phyloP scores from a whole-genome alignment of 306 rosid species.

The Neltuma alba region DNA sequence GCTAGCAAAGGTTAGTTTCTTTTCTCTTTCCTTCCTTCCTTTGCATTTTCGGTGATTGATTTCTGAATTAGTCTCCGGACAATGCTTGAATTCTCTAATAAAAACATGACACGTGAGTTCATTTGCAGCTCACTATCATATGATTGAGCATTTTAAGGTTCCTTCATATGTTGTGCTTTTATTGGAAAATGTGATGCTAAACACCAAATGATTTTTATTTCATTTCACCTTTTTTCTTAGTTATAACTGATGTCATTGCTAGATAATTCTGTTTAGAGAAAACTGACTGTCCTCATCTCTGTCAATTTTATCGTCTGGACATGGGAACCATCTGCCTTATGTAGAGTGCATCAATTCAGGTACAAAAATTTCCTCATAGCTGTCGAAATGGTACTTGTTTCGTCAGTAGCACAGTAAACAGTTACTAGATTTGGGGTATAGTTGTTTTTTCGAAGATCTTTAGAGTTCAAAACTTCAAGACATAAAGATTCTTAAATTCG shows the following conservation, averaged over 20 bases:
- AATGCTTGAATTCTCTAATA: too few species aligned
- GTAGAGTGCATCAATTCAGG: conserved; percentile 92
- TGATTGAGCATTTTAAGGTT: not conserved
- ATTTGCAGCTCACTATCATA: not conserved
- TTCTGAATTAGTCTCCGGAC: not conserved
- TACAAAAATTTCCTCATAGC: conserved; percentile 32
- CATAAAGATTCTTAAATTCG: not conserved
- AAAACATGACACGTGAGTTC: not conserved
- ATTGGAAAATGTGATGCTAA: not conserved
- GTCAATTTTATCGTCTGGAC: conserved; percentile 26
- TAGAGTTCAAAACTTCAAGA: not conserved
- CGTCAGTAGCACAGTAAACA: not conserved
- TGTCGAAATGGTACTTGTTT: not conserved
- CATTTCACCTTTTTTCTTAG: not conserved
- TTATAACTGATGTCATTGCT: not conserved
- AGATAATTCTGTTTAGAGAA: conserved; percentile 12
- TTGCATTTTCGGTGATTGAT: not conserved
- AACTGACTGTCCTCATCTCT: conserved; percentile 43
- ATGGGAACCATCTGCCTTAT: conserved; percentile 34
- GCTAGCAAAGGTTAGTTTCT: conserved; percentile 76
- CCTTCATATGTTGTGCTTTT: not conserved
- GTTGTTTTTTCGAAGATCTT: not conserved
- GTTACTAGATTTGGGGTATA: not conserved
- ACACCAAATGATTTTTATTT: not conserved
- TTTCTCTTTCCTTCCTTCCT: not conserved